phyloP scores from a whole-genome alignment of 345 rosid genomes.

The Sisymbrium irio region DNA sequence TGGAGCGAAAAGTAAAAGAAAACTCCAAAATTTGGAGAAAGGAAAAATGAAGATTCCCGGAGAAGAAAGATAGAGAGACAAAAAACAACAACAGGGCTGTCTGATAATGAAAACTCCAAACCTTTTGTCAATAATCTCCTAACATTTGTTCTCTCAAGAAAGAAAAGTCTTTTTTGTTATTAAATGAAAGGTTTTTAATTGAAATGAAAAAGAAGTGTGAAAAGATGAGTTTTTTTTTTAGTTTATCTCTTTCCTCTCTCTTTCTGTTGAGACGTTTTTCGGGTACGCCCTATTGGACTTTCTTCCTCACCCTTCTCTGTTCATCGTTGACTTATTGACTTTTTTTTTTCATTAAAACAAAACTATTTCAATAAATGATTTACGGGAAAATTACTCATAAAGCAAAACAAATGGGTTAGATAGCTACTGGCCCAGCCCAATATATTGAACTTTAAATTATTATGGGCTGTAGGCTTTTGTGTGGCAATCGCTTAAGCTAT shows the following conservation, averaged over 20 bases:
- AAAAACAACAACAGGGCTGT: background rate
- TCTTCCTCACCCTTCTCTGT: constrained; percentile 17
- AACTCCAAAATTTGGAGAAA: background rate
- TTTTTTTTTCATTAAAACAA: no score
- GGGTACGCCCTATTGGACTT: constrained; percentile 22
- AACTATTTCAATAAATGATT: no score
- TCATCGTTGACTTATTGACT: constrained; percentile 34
- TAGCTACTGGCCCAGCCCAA: background rate
- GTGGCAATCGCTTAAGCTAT: background rate
- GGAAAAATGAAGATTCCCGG: background rate
- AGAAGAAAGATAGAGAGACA: background rate
- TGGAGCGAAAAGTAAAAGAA: background rate
- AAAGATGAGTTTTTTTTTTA: background rate
- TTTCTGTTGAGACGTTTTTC: background rate
- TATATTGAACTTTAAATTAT: no score
- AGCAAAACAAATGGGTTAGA: background rate
- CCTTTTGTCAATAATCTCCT: background rate
- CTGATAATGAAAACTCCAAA: constrained; percentile 6
- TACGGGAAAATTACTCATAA: no score
- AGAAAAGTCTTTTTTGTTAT: constrained; percentile 1
- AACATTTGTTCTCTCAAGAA: background rate
- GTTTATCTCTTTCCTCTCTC: constrained; percentile 2
- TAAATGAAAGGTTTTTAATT: background rate
- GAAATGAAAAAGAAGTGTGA: constrained; percentile 6
- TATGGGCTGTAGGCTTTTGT: background rate